A percentile compares a stretch with the other conserved stretches of the same genome.
These are phyloP conservation scores for Saprolegnia parasitica DNA, from an alignment of 352 stramenopile species.

Conservation along the genomic window DNA sequence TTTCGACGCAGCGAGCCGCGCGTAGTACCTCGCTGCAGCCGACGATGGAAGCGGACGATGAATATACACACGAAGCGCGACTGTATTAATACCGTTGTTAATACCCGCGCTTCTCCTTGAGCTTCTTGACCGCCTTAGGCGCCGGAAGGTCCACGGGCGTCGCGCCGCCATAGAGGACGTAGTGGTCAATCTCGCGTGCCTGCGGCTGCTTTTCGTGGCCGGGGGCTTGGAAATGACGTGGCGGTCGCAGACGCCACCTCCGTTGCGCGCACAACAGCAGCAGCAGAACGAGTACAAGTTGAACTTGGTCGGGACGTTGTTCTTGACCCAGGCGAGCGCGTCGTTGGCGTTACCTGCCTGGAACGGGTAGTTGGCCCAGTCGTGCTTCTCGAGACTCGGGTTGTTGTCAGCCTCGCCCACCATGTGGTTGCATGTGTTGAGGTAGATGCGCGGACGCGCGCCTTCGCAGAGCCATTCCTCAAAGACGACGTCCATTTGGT, in stretches of 20 bases:
- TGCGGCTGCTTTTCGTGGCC: neutral
- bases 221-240: constrained; percentile 31
- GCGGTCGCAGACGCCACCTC: constrained; percentile 67
- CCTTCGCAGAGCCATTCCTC: constrained; percentile 46
- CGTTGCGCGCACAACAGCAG: constrained; percentile 71
- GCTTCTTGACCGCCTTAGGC: constrained; percentile 23
- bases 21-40: no score
- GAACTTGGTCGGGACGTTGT: constrained; percentile 79
- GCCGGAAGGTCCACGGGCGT: constrained; percentile 12
- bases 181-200: neutral
- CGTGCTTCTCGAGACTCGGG: constrained; percentile 57
- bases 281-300: constrained; percentile 84
- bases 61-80: neutral
- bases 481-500: constrained; percentile 49
- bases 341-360: constrained; percentile 57
- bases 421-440: constrained; percentile 90
- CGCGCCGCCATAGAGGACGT: constrained; percentile 9
- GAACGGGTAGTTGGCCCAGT: constrained; percentile 81
- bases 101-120: constrained; percentile 29
- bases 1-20: neutral
- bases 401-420: constrained; percentile 85
- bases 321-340: constrained; percentile 72
- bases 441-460: constrained; percentile 65
- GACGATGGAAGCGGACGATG: neutral
- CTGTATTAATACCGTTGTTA: constrained; percentile 3